phyloP scores from a whole-genome alignment of 495 filamentous ascomycete genomes.

The Trichoderma gamsii region DNA sequence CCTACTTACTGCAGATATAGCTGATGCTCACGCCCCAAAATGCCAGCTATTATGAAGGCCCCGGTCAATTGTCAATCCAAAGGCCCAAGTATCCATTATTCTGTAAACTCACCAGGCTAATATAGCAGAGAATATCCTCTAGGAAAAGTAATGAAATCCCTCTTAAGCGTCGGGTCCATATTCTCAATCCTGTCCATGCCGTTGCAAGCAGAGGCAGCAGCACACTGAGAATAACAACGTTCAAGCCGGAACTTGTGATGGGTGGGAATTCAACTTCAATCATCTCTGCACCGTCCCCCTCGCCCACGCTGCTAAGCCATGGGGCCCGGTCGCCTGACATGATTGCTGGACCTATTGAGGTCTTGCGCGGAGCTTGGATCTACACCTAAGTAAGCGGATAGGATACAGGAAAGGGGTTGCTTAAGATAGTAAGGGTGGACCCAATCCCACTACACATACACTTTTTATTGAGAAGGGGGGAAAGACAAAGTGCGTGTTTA shows the following conservation, averaged over 20 bases:
- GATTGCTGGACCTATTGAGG: background rate
- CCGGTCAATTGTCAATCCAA: background rate
- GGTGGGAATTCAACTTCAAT: background rate
- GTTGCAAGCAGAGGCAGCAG: background rate
- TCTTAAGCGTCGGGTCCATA: background rate
- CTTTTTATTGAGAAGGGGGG: too few species aligned
- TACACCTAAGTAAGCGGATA: background rate
- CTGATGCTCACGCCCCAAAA: background rate
- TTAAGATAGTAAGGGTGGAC: too few species aligned
- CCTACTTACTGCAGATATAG: background rate
- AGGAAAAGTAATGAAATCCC: background rate
- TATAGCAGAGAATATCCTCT: conserved; percentile 12
- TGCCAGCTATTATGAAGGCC: background rate
- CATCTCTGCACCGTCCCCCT: background rate
- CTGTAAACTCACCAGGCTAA: background rate
- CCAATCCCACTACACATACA: too few species aligned
- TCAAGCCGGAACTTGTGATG: background rate
- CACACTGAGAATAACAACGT: background rate
- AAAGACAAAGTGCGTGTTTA: too few species aligned
- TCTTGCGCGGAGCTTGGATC: background rate
- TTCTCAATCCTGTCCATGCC: background rate
- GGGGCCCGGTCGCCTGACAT: background rate
- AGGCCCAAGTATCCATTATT: background rate
- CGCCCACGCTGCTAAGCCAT: background rate
- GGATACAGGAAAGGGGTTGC: background rate